Conservation (phyloP, 805 yeast genomes). For the Ogataea nonfermentans region DNA sequence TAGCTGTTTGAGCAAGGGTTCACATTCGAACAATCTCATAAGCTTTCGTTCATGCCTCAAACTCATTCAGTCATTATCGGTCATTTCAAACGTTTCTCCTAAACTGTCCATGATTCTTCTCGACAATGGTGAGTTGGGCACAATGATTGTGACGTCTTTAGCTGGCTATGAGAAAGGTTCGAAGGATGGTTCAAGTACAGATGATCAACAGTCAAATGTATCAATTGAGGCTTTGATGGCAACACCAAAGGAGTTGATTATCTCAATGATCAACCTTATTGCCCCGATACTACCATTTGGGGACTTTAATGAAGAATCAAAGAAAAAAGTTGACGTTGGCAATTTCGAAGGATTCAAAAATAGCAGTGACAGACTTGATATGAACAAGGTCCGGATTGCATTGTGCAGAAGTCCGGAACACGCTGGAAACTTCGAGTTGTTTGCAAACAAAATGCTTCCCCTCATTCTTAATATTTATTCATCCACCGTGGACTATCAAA, state of each 20-base stretch:
- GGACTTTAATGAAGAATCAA: conserved; percentile 8
- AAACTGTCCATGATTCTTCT: conserved; percentile 45
- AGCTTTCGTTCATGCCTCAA: conserved; percentile 40
- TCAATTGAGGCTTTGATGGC: conserved; percentile 73
- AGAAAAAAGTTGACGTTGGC: conserved; percentile 25
- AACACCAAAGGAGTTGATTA: conserved; percentile 64
- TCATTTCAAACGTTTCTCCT: conserved; percentile 42
- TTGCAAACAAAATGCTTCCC: conserved; percentile 49
- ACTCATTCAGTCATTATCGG: conserved; percentile 46
- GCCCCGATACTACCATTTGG: conserved; percentile 55
- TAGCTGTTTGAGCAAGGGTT: conserved; percentile 28
- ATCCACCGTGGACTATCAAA: conserved; percentile 65
- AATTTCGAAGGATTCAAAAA: conserved; percentile 31
- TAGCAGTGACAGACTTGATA: conserved; percentile 19
- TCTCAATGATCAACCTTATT: conserved; percentile 53
- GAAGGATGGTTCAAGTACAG: conserved; percentile 5
- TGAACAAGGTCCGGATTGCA: conserved; percentile 35
- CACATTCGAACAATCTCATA: conserved; percentile 25
- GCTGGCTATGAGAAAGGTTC: conserved; percentile 45
- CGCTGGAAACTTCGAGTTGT: conserved; percentile 22
- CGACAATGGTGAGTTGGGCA: conserved; percentile 46
- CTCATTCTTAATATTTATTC: conserved; percentile 62
- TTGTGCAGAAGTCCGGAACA: conserved; percentile 31
- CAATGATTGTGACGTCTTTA: conserved; percentile 47
- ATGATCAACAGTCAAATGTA: conserved; percentile 19